Evolutionary conservation across 768 basidiomycete species (phyloP), one percentile per base, ranked within the genome.

Genomic region (Mycena venus): DNA sequence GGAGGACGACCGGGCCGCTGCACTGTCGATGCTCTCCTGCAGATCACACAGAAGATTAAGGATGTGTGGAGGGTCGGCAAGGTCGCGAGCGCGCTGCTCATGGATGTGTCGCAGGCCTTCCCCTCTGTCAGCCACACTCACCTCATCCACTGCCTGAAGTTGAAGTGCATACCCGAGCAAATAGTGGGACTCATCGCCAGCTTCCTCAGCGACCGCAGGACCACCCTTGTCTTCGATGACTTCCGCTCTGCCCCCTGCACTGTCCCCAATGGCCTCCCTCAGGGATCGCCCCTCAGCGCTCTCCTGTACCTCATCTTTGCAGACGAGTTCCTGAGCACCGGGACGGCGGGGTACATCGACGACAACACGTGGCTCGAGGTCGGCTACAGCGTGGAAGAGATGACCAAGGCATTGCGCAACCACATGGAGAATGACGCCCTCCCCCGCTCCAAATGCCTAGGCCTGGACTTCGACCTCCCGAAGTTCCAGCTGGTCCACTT

Each of bases 221-320:
- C 72, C 10, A 47, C 42, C 15, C 65, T 72, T 44, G n/a, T 29
- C n/a, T 72, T 72, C 32, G 71, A 72, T 44, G 55, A 72, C 56
- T 23, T 44, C 21, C 3, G 0, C 25, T 66, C 71, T 17, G 5
- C 31, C 1, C 59, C 31, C 0, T 12, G 8, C 44, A 1, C 36
- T 1, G 70, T 63, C 9, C 61, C 60, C 31, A 55, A 27, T 12
- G 62, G 70, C 42, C 44, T 72, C 32, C 70, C 70, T 5, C 70
- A 71, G 36, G 70, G 70, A 19, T 71, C 70, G 8, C 70, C 61
- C 17, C 34, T 71, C n/a, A n/a, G n/a, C n/a, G n/a, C n/a, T n/a
- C n/a, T n/a, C 32, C 62, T 72, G n/a, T 72, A 55, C 62, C 61
- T 72, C 29, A 38, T 72, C 36, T 72, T 29, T 38, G 53, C 49